These are phyloP conservation scores for Stemphylium beticola DNA, from an alignment of 2,329 filamentous ascomycete species.

Conservation along the genomic window DNA sequence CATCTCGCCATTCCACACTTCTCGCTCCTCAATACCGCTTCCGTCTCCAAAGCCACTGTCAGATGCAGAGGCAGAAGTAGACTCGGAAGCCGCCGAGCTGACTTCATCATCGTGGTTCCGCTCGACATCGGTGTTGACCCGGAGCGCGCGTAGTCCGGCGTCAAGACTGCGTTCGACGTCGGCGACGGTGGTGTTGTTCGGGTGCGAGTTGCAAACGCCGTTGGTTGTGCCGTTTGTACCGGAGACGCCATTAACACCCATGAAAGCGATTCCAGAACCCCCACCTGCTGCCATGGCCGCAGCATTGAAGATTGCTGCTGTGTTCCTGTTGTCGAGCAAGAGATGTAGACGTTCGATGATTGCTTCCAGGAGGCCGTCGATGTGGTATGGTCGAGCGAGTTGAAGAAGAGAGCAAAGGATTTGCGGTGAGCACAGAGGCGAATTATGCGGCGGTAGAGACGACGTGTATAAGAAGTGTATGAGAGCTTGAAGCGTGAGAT, in stretches of 20 bases:
- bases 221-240: conserved; percentile 37
- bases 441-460: conserved; percentile 76
- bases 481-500: conserved; percentile 85
- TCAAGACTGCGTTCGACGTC: conserved; percentile 40
- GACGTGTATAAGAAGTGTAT: conserved; percentile 95
- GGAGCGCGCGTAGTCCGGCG: conserved; percentile 48
- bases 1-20: conserved; percentile 80
- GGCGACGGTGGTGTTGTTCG: conserved; percentile 8
- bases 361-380: conserved; percentile 90
- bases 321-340: conserved; percentile 89
- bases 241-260: conserved; percentile 38
- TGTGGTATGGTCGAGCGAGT: conserved; percentile 87
- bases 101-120: conserved; percentile 43
- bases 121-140: conserved; percentile 59
- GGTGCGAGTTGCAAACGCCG: conserved; percentile 13
- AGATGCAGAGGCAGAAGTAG: conserved; percentile 39
- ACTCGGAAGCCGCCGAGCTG: conserved; percentile 40
- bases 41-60: conserved; percentile 45
- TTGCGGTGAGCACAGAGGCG: conserved; percentile 86
- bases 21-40: conserved; percentile 54
- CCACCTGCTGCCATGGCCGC: conserved; percentile 97
- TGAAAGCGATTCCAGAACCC: conserved; percentile 78
- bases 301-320: conserved; percentile 96
- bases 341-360: conserved; percentile 90
- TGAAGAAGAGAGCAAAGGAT: conserved; percentile 95